Base-by-base conservation (phyloP, 1,284 basidiomycete species). In the Schizophyllum commune region DNA sequence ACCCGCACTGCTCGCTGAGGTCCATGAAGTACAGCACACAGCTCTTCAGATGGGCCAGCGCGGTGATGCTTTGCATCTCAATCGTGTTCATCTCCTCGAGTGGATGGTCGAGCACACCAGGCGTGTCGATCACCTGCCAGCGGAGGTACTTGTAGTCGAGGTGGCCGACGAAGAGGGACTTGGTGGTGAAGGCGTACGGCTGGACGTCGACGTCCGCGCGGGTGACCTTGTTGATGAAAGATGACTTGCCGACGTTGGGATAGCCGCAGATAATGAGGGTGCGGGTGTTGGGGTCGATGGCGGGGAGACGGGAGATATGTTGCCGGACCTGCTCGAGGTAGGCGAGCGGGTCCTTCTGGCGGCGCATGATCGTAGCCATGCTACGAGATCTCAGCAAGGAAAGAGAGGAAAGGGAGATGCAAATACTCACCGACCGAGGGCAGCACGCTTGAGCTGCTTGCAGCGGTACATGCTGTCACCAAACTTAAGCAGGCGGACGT, bases 41-140 rank as follows among this genome's bases (percentile, higher is more conserved):
- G 65, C 88, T 86, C 75, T 96, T 92, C 55, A 98, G 77, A 76
- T 98, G 96, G 2, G 95, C 95, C 65, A 98, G 80, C 7, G 95
- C 96, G 52, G 94, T 98, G 74, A 98, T 96, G 69, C 92, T 95
- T 79, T 98, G 95, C 94, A 98, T 98, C 78, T 98, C 96, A 68
- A 98, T 98, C 63, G 95, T 97, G 81, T 97, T 97, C 96, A 98
- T 97, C 64, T 98, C 95, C 75, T 98, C 95, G 54, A 98, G 82
- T 1, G 95, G 95, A 73, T 96, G 94, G 71, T 93, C 92, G 68
- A 96, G 80, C 62, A 96, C 89, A 64, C 94, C 94, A 11, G 94
- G 94, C 52, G 94, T 96, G 79, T 96, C 94, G 69, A 98, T 96
- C 56, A 97, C 95, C 75, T 98, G 95, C 95, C 95, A 98, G 65